A percentile compares a stretch with the other conserved stretches of the same genome.
phyloP scores from a whole-genome alignment of 23 red algal genomes.

The Gracilaria domingensis region DNA sequence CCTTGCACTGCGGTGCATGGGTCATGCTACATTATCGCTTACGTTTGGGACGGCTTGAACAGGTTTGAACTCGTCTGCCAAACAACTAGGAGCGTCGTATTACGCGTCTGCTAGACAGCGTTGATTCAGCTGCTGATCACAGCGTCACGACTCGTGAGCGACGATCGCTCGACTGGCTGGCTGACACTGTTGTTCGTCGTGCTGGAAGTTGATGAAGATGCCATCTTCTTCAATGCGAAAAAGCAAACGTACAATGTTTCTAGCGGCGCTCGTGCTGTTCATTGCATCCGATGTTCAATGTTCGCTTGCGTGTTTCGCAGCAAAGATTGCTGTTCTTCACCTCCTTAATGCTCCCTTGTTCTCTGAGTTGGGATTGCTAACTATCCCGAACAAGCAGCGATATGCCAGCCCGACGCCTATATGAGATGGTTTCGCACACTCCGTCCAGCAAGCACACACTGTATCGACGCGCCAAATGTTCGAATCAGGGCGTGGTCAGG shows the following conservation, averaged over 20 bases:
- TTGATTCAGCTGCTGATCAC: no score
- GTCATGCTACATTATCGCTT: no score
- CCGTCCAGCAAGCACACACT: constrained; percentile 63
- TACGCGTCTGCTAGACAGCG: no score
- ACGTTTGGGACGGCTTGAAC: no score
- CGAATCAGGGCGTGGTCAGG: constrained; percentile 4
- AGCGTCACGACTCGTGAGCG: no score
- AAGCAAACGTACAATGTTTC: neutral
- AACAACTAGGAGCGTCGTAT: no score
- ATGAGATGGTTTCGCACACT: constrained; percentile 77
- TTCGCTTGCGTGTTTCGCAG: no score
- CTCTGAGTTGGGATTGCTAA: constrained; percentile 36
- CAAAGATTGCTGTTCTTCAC: constrained; percentile 48
- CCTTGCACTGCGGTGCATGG: no score
- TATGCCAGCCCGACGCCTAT: constrained; percentile 73
- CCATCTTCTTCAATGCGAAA: neutral
- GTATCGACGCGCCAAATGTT: constrained; percentile 11
- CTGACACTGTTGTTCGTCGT: no score
- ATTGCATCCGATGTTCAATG: neutral
- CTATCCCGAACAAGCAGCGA: constrained; percentile 74
- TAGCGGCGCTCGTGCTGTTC: neutral
- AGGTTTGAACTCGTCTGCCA: no score
- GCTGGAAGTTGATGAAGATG: no score
- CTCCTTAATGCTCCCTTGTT: constrained; percentile 72
- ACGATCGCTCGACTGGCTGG: no score